Evolutionary conservation across 768 basidiomycete genomes (phyloP), one percentile per base, ranked within the genome.

Genomic region (Leccinum truebloodii): DNA sequence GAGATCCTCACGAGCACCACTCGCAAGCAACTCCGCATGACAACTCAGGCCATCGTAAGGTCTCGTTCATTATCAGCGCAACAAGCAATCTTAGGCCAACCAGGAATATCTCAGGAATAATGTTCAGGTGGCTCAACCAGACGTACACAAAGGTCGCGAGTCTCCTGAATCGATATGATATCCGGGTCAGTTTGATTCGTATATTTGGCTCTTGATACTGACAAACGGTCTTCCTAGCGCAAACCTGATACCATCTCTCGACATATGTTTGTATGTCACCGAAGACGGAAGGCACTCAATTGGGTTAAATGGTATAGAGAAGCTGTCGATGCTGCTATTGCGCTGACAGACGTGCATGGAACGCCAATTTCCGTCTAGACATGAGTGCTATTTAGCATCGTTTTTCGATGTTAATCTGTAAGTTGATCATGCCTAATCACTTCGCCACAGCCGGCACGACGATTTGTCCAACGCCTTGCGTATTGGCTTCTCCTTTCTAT

Each of bases 61-160:
- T 83, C 2, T 80, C 80, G 0, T 84, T 84, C 60, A 81, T 81
- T 5, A 78, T 82, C 57, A 82, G 78, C 41, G 81, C 81, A 5
- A 71, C 82, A 14, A 71, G 72, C 6, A 65, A 73, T 28, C 65
- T 84, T 53, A 67, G 76, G 20, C 74, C 78, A 7, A 68, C 75
- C 18, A 72, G 77, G 53, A 83, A 83, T 63, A 67, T 83, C 51
- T 73, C 78, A 30, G 81, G 80, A 6, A 81, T 79, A 79, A 79
- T 76, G 61, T 74, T 83, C 30, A 76, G 71, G 2, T 77, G 77
- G 58, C 69, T 84, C 28, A 73, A 73, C 34, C 78, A 77, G 65
- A 77, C 78, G 0, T 84, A 83, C 59, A 67, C 72, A 20, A 75
- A 72, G 22, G 76, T 84, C 22, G 71, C 77, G 1, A 67, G 68